Base-by-base conservation (phyloP, 108 stramenopile species). In the Nannochloropsis salina region DNA sequence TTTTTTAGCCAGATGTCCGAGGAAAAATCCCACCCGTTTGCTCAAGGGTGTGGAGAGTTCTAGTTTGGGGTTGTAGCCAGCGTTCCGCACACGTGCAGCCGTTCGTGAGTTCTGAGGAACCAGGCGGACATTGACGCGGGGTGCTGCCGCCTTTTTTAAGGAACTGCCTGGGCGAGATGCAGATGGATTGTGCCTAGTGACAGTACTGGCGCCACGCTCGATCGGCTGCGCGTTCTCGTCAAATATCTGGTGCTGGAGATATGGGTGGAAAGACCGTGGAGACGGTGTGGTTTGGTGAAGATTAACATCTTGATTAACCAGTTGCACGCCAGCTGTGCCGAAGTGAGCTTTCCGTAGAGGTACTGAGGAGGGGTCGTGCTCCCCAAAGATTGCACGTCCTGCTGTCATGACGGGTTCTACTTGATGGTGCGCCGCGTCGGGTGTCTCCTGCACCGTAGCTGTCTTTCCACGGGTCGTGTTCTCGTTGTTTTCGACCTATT, bases 21-120 rank as follows among this genome's bases (percentile, higher is more conserved):
- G 4, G 61, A 74, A 74, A 6, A 74, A 74, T 2, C 61, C 61
- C 8, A 74, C 61, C 20, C 61, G 61, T n/a, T 74, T 74, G 61
- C 61, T n/a, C 61, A 74, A 74, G 6, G 61, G 61, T n/a, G 61
- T 74, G n/a, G 61, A 74, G n/a, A 74, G 61, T n/a, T 74, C 61
- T 0, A 74, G 61, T n/a, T 74, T 74, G 61, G 61, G 61, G 61
- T 74, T 74, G 61, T 74, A 74, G 20, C 61, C 61, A n/a, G 61
- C 61, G 4, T 74, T 15, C 61, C 61, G 61, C 20, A 74, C 61
- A 15, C 61, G 61, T 74, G 61, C 61, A n/a, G 61, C 61, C 15
- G 61, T 74, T n/a, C 20, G 20, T 15, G 61, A 74, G 61, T 74
- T 74, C n/a, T 74, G 61, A 8, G 61, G 61, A 15, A 74, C n/a